Evolutionary conservation across 768 basidiomycete genomes (phyloP), one percentile per base, ranked within the genome.

Genomic region (Sporobolomyces pararoseus): DNA sequence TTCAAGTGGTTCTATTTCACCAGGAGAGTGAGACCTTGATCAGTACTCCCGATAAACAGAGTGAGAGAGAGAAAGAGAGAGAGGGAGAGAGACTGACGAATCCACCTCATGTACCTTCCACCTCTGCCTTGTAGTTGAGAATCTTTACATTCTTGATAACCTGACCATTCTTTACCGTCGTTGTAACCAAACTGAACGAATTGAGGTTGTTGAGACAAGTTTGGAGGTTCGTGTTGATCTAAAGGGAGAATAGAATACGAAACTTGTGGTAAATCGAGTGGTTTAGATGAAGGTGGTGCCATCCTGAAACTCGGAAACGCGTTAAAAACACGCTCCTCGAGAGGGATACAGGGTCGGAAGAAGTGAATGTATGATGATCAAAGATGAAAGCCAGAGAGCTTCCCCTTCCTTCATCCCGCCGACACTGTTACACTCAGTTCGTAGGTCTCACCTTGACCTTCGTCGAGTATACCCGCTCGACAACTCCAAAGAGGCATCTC

Each of bases 1-100:
- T 78, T 99, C 95, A 73, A 96, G 82, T 0, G 95, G 95, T 76
- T 96, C 72, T 73, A 37, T 42, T 25, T 42, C 14, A 37, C 13
- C 50, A 7, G 31, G 25, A 34, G 34, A 47, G 17, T 9, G 10
- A 42, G 17, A 42, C 39, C 39, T n/a, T n/a, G n/a, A n/a, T n/a
- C n/a, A n/a, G n/a, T n/a, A n/a, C n/a, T n/a, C n/a, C n/a, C n/a
- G n/a, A n/a, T n/a, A 42, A 47, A 50, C 29, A 19, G 47, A 17
- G 27, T 62, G 47, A 23, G 37, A 16, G 27, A 23, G n/a, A n/a
- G n/a, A n/a, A n/a, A n/a, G n/a, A n/a, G n/a, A 5, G 44, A 17
- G 44, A 46, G 25, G 16, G 21, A 50, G 31, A n/a, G n/a, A 27
- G 2, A 65, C 68, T 32, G 34, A 70, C 68, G 69, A 12, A 62